phyloP scores from a whole-genome alignment of 129 eudicot genomes.

The Pittosporum tobira region DNA sequence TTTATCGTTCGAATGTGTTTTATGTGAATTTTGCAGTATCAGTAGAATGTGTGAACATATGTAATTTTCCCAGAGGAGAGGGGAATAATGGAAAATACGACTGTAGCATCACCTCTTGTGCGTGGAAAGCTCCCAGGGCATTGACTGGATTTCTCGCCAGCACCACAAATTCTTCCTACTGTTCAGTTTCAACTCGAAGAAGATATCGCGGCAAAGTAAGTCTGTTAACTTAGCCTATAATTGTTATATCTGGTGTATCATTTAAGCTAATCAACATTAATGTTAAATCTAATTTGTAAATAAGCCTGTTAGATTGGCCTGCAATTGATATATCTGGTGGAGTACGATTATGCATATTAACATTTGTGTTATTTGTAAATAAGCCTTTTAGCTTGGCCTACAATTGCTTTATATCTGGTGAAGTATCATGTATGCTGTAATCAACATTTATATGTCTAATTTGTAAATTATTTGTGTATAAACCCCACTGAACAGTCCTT shows the following conservation, averaged over 20 bases:
- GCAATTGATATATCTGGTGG: neutral
- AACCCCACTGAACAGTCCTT: neutral
- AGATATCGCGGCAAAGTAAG: conserved; percentile 30
- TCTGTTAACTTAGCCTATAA: no score
- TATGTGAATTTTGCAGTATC: conserved; percentile 39
- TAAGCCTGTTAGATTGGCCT: neutral
- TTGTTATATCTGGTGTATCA: neutral
- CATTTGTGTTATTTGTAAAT: no score
- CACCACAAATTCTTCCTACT: conserved; percentile 42
- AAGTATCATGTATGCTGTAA: neutral
- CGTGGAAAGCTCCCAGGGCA: conserved; percentile 82
- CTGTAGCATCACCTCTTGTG: conserved; percentile 69
- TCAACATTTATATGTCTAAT: neutral
- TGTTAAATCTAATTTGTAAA: no score
- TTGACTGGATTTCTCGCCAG: conserved; percentile 87
- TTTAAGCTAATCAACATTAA: neutral
- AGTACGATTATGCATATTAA: no score
- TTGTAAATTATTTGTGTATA: no score
- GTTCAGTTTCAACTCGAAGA: conserved; percentile 21
- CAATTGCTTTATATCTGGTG: neutral
- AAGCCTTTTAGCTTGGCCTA: neutral
- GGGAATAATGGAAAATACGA: conserved; percentile 65
- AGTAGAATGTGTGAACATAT: conserved; percentile 69
- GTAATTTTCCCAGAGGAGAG: conserved; percentile 64
- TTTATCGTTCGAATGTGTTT: neutral